Conservation (phyloP, 2,329 filamentous ascomycete species). For the Cyclaneusma minus region DNA sequence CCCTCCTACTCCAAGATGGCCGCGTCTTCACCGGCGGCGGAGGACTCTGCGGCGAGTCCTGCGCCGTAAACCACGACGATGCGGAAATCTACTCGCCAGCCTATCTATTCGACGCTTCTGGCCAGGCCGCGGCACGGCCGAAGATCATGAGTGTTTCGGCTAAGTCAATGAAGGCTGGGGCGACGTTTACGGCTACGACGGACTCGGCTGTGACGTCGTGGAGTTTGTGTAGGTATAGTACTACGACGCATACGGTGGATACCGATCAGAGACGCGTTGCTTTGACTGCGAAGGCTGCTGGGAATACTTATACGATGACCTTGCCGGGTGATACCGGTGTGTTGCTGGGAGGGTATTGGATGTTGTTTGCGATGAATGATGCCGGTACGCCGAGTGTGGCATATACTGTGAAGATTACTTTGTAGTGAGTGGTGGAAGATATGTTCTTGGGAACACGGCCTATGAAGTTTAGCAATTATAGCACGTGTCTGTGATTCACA, state of each 20-base stretch:
- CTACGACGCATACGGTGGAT: constrained; percentile 37
- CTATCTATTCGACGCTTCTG: constrained; percentile 34
- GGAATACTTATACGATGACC: constrained; percentile 21
- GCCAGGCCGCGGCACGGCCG: constrained; percentile 24
- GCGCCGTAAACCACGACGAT: constrained; percentile 33
- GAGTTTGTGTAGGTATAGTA: constrained; percentile 31
- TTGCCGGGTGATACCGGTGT: constrained; percentile 33
- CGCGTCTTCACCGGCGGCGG: constrained; percentile 34
- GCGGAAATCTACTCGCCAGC: constrained; percentile 38
- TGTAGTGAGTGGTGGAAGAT: no score
- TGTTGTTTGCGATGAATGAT: constrained; percentile 32
- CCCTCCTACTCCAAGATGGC: constrained; percentile 32
- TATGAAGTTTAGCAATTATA: no score
- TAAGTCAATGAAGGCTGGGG: constrained; percentile 17
- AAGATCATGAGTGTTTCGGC: constrained; percentile 21
- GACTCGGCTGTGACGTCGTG: constrained; percentile 17
- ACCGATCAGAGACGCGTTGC: constrained; percentile 40
- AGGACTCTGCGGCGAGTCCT: constrained; percentile 32
- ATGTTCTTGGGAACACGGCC: no score
- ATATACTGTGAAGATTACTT: constrained; percentile 23
- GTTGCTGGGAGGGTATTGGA: constrained; percentile 35
- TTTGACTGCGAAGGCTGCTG: constrained; percentile 18
- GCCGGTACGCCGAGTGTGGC: constrained; percentile 29
- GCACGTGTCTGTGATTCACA: no score
- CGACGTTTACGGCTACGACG: constrained; percentile 18